Conservation (phyloP, 495 filamentous ascomycete species). For the Daldinia loculata region DNA sequence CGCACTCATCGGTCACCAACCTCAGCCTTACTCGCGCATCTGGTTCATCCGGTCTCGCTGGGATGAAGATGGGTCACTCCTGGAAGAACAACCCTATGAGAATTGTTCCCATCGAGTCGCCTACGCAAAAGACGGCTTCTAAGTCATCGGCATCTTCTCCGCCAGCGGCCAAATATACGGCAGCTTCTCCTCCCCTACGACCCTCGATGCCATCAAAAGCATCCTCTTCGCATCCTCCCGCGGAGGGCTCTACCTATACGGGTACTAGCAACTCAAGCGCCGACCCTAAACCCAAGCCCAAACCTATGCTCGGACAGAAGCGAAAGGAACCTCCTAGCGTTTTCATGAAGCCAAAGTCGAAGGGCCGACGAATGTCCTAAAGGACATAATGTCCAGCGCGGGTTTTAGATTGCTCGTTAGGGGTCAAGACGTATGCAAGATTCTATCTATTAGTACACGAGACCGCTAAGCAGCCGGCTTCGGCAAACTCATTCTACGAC, state of each 20-base stretch:
- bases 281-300: slow-evolving; percentile 7
- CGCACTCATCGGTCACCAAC: background rate
- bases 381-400: background rate
- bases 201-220: background rate
- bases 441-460: background rate
- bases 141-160: slow-evolving; percentile 9
- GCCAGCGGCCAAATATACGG: background rate
- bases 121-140: slow-evolving; percentile 1
- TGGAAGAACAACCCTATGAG: slow-evolving; percentile 21
- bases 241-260: background rate
- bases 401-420: background rate
- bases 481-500: background rate
- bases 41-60: slow-evolving; percentile 21
- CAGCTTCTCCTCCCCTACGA: background rate
- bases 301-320: slow-evolving; percentile 31
- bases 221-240: background rate
- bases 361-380: slow-evolving; percentile 32
- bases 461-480: background rate
- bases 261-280: background rate
- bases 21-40: background rate
- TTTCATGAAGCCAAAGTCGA: slow-evolving; percentile 47
- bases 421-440: background rate
- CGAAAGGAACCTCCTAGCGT: slow-evolving; percentile 44
- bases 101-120: slow-evolving; percentile 9
- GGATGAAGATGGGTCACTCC: slow-evolving; percentile 25